Evolutionary conservation across 495 filamentous ascomycete genomes (phyloP), one percentile per base, ranked within the genome.

Genomic region (Xylaria cubensis): DNA sequence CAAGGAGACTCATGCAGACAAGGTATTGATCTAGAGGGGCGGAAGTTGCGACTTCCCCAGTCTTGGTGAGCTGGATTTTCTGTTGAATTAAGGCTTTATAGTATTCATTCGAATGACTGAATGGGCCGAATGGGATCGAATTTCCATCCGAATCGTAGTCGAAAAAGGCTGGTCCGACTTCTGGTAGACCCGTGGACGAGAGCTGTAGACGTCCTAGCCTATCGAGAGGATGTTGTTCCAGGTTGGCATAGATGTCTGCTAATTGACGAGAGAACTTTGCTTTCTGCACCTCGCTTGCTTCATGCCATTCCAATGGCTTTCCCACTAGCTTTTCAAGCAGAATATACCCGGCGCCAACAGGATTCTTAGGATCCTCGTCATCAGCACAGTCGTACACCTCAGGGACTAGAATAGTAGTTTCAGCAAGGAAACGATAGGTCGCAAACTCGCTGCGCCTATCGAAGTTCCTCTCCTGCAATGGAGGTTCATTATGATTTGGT

Each of bases 1-100:
- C 81, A 3, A 81, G 65, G 48, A 84, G 78, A 76, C 76, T 82
- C 32, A 72, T 75, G 72, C 82, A 79, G 64, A 84, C 75, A 44
- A 83, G 71, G 56, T 75, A 84, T 67, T 72, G 61, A 72, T 72
- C 46, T n/a, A 65, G 17, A 53, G 69, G 69, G 26, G 46, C 69
- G 19, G 62, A 71, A 64, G 24, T 59, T 72, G 24, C 78, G 74
- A 76, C 81, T 75, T 21, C 80, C 69, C 61, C 75, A 53, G 36
- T 73, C 70, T 34, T 69, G 44, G 4, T n/a, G 56, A 62, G 63
- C 48, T 64, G 42, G 26, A 67, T 67, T 70, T 53, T 68, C 34
- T 64, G 71, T 48, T 74, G 67, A 42, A 82, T 74, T 51, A 77
- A 76, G 24, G 72, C 71, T 46, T 44, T 72, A 50, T 78, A 80